Evolutionary conservation across 1,284 basidiomycete genomes (phyloP).

Genomic region (Agroathelia rolfsii): DNA sequence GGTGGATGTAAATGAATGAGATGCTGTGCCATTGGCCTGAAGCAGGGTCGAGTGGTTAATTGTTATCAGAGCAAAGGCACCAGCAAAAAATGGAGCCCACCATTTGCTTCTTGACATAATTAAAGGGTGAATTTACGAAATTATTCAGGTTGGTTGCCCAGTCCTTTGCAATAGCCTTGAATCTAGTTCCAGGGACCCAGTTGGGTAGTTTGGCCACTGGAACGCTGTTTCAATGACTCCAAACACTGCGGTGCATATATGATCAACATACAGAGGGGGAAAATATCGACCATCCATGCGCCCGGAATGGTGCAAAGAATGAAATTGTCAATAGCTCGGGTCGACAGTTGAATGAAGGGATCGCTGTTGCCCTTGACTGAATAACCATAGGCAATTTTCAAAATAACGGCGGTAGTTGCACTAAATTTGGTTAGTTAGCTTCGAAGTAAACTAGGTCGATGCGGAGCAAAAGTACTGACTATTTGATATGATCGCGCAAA

Average conservation of each 20-base stretch:
- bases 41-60: no score
- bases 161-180: slow-evolving; percentile 18
- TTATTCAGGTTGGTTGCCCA: slow-evolving; percentile 13
- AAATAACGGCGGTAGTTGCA: slow-evolving; percentile 19
- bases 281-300: slow-evolving; percentile 22
- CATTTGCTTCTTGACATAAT: slow-evolving; percentile 20
- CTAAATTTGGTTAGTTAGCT: slow-evolving; percentile 12
- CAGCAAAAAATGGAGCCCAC: no score
- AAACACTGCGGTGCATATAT: neutral
- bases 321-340: slow-evolving; percentile 16
- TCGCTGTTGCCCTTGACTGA: slow-evolving; percentile 17
- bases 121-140: slow-evolving; percentile 18
- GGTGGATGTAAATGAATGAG: slow-evolving; percentile 6
- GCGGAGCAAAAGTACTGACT: slow-evolving; percentile 8
- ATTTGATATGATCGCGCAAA: slow-evolving; percentile 12
- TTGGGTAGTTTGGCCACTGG: slow-evolving; percentile 23
- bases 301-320: slow-evolving; percentile 14
- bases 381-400: slow-evolving; percentile 24
- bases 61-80: slow-evolving; percentile 4
- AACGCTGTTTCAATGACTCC: slow-evolving; percentile 1
- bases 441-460: neutral
- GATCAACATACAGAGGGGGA: slow-evolving; percentile 19
- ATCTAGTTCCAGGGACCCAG: slow-evolving; percentile 28
- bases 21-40: slow-evolving; percentile 8
- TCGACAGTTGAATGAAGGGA: slow-evolving; percentile 14